Base-by-base conservation (phyloP, 371 early-diverging fungal genomes). In the Mucor lusitanicus region DNA sequence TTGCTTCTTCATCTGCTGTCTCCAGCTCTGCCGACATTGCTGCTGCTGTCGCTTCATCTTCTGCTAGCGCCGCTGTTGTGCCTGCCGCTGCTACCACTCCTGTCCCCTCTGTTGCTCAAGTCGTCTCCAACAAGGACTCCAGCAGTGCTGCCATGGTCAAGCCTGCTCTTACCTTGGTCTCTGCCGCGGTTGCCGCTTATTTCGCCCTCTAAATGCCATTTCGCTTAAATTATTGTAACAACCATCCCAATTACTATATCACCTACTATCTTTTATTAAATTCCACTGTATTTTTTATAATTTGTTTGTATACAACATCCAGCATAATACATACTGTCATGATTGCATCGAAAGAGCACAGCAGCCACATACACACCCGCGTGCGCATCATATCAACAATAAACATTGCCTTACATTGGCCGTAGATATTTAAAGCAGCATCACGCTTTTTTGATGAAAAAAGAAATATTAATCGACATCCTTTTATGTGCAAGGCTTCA, bases 141-240 rank as follows among this genome's bases (percentile, higher is more conserved):
- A 57, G 17, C 28, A 62, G 33, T 53, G 67, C 32, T 32, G 54
- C 63, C 25, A 56, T 64, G n/a, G 27, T 64, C 7, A 67, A 67
- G 64, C 72, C 72, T 32, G 61, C 44, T 32, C 64, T 67, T 25
- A 63, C 67, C 23, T 71, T 66, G 8, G 63, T 59, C 15, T 67
- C 72, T 46, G 68, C 48, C 44, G 68, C 59, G 42, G 61, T 56
- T 25, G 65, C 65, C n/a, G 68, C 50, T 21, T 71, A 71, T 37
- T 54, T 71, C 35, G 64, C 44, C 44, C 64, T 63, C 21, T 59
- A 59, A 44, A 25, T 25, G 11, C 37, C 44, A 44, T 44, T 7
- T 44, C 44, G 19, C 23, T 23, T 25, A 50, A 23, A 21, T 50
- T 50, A 50, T 50, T 50, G 50, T 50, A 50, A 50, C 50, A 50